Base-by-base conservation (phyloP, 768 basidiomycete genomes). In the Saitozyma sp. region DNA sequence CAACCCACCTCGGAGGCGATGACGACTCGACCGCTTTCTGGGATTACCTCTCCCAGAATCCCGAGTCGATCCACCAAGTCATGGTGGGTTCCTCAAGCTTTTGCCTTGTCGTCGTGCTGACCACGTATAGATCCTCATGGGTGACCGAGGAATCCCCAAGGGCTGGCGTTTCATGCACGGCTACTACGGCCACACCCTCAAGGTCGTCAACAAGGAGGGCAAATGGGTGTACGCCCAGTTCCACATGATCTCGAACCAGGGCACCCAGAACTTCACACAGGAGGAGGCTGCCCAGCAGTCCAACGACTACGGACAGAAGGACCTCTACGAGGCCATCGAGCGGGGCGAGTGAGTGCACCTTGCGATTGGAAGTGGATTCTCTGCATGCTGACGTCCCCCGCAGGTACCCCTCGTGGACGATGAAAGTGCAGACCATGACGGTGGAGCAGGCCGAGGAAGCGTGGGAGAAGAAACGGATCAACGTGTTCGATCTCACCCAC, bases 361-460 rank as follows among this genome's bases (percentile, higher is more conserved):
- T 17, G 10, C n/a, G 39, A 14, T 42, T 46, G 52, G 14, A 40
- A n/a, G 43, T 39, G 45, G 50, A 51, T 59, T 14, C 41, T 14
- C 14, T 6, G 7, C 49, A n/a, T n/a, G n/a, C n/a, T n/a, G n/a
- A n/a, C n/a, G n/a, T n/a, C n/a, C n/a, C n/a, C n/a, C n/a, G n/a
- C n/a, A n/a, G n/a, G 20, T 56, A 63, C 66, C 64, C 62, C 29
- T 59, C 57, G 10, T 64, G 57, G 49, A 70, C 60, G 19, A 62
- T 59, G 71, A 89, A 73, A 56, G 68, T 76, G 29, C 94, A 97
- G 89, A 91, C 88, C 14, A 95, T 96, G 92, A 92, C 92, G 0
- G 83, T 88, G 1, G 85, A 90, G 76, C 89, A 98, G 83, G 94
- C 93, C 13, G 90, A 94, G 83, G 84, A 84, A 45, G 91, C 89